Percentiles rank a stretch among this genome's conserved stretches.
phyloP scores from a whole-genome alignment of 140 eudicot species.

The Anethum foeniculum region DNA sequence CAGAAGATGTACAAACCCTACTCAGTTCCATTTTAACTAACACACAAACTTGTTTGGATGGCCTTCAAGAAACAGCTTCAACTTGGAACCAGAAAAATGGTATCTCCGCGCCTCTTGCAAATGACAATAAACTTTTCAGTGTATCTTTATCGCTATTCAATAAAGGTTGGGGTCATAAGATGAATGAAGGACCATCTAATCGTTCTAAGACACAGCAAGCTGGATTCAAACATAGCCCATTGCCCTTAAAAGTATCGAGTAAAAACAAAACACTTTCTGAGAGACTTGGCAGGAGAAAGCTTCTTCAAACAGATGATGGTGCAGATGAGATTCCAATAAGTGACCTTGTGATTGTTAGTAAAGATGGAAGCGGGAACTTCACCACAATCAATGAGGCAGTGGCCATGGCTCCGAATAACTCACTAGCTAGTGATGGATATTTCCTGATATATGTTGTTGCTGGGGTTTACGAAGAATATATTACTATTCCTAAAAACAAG shows the following conservation, averaged over 20 bases:
- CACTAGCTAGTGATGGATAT: conserved; percentile 21
- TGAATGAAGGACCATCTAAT: background rate
- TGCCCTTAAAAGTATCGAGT: conserved; percentile 4
- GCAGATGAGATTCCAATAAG: background rate
- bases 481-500: conserved; percentile 33
- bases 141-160: conserved; percentile 59
- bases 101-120: conserved; percentile 38
- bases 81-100: conserved; percentile 59
- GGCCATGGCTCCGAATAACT: conserved; percentile 40
- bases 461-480: conserved; percentile 48
- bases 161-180: conserved; percentile 50
- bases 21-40: conserved; percentile 67
- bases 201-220: background rate
- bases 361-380: conserved; percentile 52
- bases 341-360: conserved; percentile 32
- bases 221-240: background rate
- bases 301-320: background rate
- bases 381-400: conserved; percentile 44
- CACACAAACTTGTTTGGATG: conserved; percentile 68
- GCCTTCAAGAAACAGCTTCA: conserved; percentile 51
- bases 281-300: background rate
- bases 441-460: conserved; percentile 39
- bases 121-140: conserved; percentile 47
- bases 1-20: conserved; percentile 54
- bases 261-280: background rate